These are phyloP conservation scores for Fragaria nilgerrensis DNA, from an alignment of 306 rosid genomes.

Conservation along the genomic window DNA sequence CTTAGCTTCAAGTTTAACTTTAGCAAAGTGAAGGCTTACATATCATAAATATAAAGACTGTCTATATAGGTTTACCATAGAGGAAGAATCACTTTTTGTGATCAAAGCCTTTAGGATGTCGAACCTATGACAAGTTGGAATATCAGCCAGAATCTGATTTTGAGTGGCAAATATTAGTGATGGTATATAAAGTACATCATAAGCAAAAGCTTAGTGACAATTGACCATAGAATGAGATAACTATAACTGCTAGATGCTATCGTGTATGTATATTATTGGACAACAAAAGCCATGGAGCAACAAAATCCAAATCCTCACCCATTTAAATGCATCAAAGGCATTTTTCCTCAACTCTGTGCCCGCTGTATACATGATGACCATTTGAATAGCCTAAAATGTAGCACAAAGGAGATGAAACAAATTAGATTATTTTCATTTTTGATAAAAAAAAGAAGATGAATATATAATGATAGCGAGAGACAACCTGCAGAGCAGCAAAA, in stretches of 20 bases:
- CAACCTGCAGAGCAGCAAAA: conserved; percentile 78
- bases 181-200: conserved; percentile 1
- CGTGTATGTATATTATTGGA: not conserved
- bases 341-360: conserved; percentile 56
- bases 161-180: conserved; percentile 5
- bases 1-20: conserved; percentile 11
- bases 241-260: not conserved
- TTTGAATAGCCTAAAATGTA: conserved; percentile 71
- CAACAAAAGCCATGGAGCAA: conserved; percentile 1
- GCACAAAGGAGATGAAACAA: conserved; percentile 17
- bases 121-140: conserved; percentile 47
- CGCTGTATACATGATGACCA: conserved; percentile 62
- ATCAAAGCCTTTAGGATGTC: conserved; percentile 70
- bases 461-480: conserved; percentile 2
- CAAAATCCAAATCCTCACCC: conserved; percentile 43
- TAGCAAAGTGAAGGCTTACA: not conserved
- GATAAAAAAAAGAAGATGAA: conserved; percentile 4
- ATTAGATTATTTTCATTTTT: conserved; percentile 10
- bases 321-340: conserved; percentile 61
- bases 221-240: conserved; percentile 15
- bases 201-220: not conserved
- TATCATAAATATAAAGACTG: conserved; percentile 19
- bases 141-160: no score
- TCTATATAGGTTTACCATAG: conserved; percentile 60
- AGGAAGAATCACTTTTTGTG: conserved; percentile 63